Conservation (phyloP, 208 protist genomes). For the Crithidia fasciculata region DNA sequence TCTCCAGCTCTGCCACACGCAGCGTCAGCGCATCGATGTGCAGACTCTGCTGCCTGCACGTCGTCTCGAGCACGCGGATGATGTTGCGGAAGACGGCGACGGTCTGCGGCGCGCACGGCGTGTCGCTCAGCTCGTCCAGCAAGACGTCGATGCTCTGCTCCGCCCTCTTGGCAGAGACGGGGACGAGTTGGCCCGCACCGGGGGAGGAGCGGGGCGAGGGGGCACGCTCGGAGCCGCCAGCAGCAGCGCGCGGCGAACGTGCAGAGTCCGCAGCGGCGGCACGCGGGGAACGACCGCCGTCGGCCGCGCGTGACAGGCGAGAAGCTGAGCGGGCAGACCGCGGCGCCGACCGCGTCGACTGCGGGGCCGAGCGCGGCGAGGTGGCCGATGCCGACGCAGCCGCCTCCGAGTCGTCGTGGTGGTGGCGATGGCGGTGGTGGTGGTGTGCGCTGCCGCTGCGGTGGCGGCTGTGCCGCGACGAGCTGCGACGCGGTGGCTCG, state of each 20-base stretch:
- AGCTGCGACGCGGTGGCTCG: slow-evolving; percentile 15
- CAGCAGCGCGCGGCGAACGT: not conserved
- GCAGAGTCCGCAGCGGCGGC: not conserved
- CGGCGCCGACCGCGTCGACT: slow-evolving; percentile 3
- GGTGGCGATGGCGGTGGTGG: slow-evolving; percentile 25
- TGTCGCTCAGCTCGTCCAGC: slow-evolving; percentile 34
- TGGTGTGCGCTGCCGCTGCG: slow-evolving; percentile 13
- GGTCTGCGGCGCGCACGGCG: slow-evolving; percentile 38
- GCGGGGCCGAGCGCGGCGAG: not conserved
- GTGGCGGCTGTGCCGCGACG: slow-evolving; percentile 30
- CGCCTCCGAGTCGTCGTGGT: slow-evolving; percentile 27
- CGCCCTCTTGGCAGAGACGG: slow-evolving; percentile 13
- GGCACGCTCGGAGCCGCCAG: not conserved
- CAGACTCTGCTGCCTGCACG: slow-evolving; percentile 34
- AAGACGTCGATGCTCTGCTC: slow-evolving; percentile 32
- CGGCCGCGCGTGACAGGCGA: not conserved
- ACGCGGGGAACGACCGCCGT: not conserved
- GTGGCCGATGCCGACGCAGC: not conserved
- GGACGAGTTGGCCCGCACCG: slow-evolving; percentile 28
- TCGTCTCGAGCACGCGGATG: slow-evolving; percentile 40
- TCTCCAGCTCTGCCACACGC: slow-evolving; percentile 69
- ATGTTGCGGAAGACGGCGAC: slow-evolving; percentile 35
- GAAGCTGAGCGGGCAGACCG: slow-evolving; percentile 12
- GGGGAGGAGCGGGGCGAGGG: not conserved
- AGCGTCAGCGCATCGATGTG: slow-evolving; percentile 39